These are phyloP conservation scores for Aspergillus homomorphus DNA, from an alignment of 495 filamentous ascomycete species.

Conservation along the genomic window DNA sequence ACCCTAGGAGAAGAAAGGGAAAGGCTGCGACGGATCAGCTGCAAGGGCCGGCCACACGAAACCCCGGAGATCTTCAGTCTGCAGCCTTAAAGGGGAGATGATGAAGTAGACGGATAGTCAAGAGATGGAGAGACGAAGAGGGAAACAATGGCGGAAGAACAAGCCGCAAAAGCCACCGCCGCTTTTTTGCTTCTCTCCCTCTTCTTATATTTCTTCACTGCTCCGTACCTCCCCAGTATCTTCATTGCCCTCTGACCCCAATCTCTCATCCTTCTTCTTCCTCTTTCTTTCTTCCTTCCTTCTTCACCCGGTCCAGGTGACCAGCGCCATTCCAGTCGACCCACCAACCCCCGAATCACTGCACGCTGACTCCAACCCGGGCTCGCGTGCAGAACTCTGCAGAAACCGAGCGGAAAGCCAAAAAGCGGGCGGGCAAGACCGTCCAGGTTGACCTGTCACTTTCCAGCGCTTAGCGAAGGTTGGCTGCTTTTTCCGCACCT, in stretches of 20 bases:
- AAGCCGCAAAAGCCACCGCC: no score
- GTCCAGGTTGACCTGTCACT: neutral
- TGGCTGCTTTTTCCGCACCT: neutral
- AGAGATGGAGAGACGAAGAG: neutral
- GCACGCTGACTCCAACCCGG: neutral
- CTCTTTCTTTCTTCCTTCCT: neutral
- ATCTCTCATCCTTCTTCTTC: no score
- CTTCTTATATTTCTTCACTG: no score
- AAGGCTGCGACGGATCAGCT: slow-evolving; percentile 7
- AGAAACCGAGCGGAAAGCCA: neutral
- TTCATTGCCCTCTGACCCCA: no score
- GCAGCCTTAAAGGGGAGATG: slow-evolving; percentile 8
- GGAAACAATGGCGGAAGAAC: no score
- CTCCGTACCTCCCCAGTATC: neutral
- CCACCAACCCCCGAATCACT: neutral
- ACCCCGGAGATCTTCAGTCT: slow-evolving; percentile 4
- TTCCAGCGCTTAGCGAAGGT: neutral
- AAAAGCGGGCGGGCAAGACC: neutral
- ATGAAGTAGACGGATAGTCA: neutral
- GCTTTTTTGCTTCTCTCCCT: no score
- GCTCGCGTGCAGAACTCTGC: neutral
- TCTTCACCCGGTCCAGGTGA: neutral
- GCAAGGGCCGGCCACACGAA: slow-evolving; percentile 9
- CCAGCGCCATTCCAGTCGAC: neutral
- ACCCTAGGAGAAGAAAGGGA: slow-evolving; percentile 3